Evolutionary conservation across 345 rosid species (phyloP), one percentile per base, ranked within the genome.

Genomic region (Turritis glabra): DNA sequence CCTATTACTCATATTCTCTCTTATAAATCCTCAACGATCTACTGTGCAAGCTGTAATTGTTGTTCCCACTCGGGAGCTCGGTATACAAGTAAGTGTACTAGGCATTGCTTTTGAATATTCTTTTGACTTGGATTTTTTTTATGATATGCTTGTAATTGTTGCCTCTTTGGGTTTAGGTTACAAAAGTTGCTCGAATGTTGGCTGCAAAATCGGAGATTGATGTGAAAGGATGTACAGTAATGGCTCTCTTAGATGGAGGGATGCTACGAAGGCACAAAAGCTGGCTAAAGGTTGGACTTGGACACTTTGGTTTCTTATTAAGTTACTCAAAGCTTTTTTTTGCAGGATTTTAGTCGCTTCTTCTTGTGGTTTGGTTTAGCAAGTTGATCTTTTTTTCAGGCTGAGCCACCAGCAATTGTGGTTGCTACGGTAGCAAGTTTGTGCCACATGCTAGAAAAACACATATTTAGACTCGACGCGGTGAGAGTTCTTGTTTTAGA

Each of bases 231-330:
- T 90, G 84, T 72, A 80, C 92, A 1, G 85, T 94, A 46, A 91
- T 88, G 98, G 93, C 97, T 32, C 95, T 94, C 67, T 77, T 91
- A 72, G 97, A 94, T 69, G 98, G 97, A 75, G 91, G 93, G 40
- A 85, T 81, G 84, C 78, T 93, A 75, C 81, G 73, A 83, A 88
- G 98, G 73, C 98, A 93, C 27, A 89, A 80, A 81, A 91, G 88
- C 84, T 93, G 98, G 98, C 79, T 91, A 48, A 93, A 89, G 98
- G 96, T 89, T 29, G 7, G 48, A 5, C 13, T 58, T 50, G 7
- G 40, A 15, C 43, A 37, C 52, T 47, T 38, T 6, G 13, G 33
- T 35, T 66, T 19, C 53, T 62, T 32, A 7, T 59, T 55, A 7
- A 19, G 26, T 40, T 59, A n/a, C 61, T 60, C 15, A 23, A 47